Evolutionary conservation across 139 green algal species (phyloP).

Genomic region (Coccomyxa sp.): DNA sequence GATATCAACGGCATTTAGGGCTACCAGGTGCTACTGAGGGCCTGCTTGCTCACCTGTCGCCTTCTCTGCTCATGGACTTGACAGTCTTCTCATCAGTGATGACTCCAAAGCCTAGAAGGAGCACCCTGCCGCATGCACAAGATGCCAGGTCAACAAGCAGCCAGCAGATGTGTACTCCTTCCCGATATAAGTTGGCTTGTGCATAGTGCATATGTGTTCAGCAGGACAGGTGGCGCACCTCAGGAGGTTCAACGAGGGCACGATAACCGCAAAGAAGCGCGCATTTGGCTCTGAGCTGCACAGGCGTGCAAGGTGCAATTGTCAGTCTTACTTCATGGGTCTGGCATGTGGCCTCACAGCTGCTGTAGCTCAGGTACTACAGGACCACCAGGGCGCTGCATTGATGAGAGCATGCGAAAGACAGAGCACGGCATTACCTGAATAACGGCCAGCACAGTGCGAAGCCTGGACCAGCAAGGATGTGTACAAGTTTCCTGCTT

Average conservation of each 20-base stretch:
- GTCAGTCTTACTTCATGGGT: neutral
- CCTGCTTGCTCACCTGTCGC: constrained; percentile 37
- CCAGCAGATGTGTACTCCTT: neutral
- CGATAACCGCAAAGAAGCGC: constrained; percentile 49
- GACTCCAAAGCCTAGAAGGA: constrained; percentile 56
- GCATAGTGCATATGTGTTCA: neutral
- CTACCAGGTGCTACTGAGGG: too few species aligned
- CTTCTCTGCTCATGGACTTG: constrained; percentile 61
- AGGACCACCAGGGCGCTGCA: neutral
- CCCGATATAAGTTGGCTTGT: neutral
- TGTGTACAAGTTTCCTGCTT: constrained; percentile 92
- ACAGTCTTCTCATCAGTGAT: constrained; percentile 67
- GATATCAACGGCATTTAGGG: too few species aligned
- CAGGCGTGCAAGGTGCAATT: neutral
- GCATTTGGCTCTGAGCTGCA: constrained; percentile 47
- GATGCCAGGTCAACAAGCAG: neutral
- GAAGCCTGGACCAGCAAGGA: constrained; percentile 80
- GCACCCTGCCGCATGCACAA: constrained; percentile 30
- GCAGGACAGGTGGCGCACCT: constrained; percentile 22
- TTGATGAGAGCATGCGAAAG: constrained; percentile 9
- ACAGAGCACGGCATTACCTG: constrained; percentile 46
- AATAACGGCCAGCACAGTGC: constrained; percentile 86
- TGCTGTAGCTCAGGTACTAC: too few species aligned
- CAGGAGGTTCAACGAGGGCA: constrained; percentile 65
- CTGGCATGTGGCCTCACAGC: too few species aligned